A percentile compares a stretch with the other conserved stretches of the same genome.
These are phyloP conservation scores for Tulasnella sp. DNA, from an alignment of 768 basidiomycete species.

Conservation along the genomic window DNA sequence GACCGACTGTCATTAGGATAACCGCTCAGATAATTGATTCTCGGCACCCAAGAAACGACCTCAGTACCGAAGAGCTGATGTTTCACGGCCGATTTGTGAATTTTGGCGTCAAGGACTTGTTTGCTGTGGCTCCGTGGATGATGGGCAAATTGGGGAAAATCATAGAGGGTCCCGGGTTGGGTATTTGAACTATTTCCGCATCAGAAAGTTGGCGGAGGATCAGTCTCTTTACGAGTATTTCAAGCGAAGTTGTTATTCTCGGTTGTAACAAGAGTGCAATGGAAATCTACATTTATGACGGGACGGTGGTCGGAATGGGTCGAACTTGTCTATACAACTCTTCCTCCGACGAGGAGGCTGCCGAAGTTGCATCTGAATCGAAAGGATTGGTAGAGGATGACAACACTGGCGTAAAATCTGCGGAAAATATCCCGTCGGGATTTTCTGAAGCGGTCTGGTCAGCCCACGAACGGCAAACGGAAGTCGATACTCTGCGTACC, in stretches of 20 bases:
- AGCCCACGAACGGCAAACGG: constrained; percentile 4
- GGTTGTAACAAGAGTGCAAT: background rate
- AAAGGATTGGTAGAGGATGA: constrained; percentile 53
- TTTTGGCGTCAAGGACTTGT: constrained; percentile 60
- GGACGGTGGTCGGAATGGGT: background rate
- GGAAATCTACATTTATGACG: background rate
- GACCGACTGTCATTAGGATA: background rate
- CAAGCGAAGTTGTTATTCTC: background rate
- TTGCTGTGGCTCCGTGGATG: constrained; percentile 73
- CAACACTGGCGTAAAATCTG: constrained; percentile 29
- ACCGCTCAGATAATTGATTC: constrained; percentile 11
- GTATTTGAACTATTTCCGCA: background rate
- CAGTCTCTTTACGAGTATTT: background rate
- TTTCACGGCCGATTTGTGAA: constrained; percentile 46
- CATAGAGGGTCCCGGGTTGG: constrained; percentile 44
- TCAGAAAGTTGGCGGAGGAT: background rate
- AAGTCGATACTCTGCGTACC: constrained; percentile 37
- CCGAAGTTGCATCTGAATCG: constrained; percentile 42
- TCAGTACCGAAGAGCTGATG: background rate
- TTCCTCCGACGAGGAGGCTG: constrained; percentile 77
- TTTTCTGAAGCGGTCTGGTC: constrained; percentile 38
- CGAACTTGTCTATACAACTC: constrained; percentile 52
- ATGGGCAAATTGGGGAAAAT: constrained; percentile 53
- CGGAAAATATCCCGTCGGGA: constrained; percentile 48
- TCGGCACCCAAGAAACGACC: background rate